Evolutionary conservation across 1,284 basidiomycete genomes (phyloP), one percentile per base, ranked within the genome.

Genomic region (Phellopilus nigrolimitatus): DNA sequence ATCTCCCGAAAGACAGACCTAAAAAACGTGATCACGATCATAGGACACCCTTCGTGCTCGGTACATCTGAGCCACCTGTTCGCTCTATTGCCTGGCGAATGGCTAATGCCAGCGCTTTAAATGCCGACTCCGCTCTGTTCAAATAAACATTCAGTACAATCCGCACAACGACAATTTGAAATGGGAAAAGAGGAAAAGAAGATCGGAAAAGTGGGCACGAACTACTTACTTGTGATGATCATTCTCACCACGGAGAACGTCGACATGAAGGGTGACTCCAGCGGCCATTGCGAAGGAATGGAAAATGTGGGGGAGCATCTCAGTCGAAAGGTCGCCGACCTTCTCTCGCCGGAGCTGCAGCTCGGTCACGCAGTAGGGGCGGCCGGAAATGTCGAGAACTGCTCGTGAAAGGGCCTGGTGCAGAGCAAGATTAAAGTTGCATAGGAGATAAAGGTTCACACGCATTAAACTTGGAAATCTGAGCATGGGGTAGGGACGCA

Each of bases 291-390:
- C 88, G 63, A 97, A 97, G 22, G 90, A 93, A 70, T 94, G 87
- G 70, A 95, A 93, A 46, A 95, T 79, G 65, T 95, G 92, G 24
- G 93, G 91, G 57, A 99, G 86, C 95, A 99, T 98, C 73, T 99
- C 97, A 15, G 90, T 91, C 0, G 91, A 93, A 50, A 95, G 78
- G 61, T 98, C 97, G 46, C 97, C 97, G 49, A 99, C 89, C 72
- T 97, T 99, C 68, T 99, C 97, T 51, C 97, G 79, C 66, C 86
- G 90, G 55, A 97, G 77, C 19, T 88, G 85, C 10, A 99, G 80
- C 60, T 97, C 87, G 31, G 91, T 89, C 48, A 93, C 84, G 68
- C 97, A 99, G 74, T 89, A 98, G 2, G 95, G 94, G 40, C 97
- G 82, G 44, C 93, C 93, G 64, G 95, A 99, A 57, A 99, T 97